These are phyloP conservation scores for Scutellaria galericulata DNA, from an alignment of 257 asterid species.

Conservation along the genomic window DNA sequence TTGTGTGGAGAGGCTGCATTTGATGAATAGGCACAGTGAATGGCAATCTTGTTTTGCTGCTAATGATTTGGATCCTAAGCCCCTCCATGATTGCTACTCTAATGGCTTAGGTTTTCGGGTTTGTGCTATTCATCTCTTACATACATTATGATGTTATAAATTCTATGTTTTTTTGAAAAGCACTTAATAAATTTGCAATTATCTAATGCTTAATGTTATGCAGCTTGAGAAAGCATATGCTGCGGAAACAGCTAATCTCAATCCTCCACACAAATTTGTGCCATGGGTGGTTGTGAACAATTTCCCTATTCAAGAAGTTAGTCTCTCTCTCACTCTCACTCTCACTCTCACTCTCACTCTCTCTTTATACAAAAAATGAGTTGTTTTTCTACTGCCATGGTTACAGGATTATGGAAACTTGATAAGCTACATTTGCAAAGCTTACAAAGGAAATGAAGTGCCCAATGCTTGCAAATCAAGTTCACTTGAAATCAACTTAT, in stretches of 20 bases:
- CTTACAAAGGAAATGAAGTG: conserved; percentile 58
- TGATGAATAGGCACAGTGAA: conserved; percentile 58
- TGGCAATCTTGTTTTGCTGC: conserved; percentile 76
- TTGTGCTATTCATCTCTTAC: background rate
- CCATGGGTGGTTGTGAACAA: conserved; percentile 91
- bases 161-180: no score
- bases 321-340: conserved; percentile 33
- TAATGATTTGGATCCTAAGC: conserved; percentile 50
- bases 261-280: conserved; percentile 79
- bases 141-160: no score
- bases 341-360: conserved; percentile 14
- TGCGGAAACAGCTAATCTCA: conserved; percentile 66
- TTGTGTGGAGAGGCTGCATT: conserved; percentile 69
- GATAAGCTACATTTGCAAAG: conserved; percentile 63
- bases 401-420: conserved; percentile 75
- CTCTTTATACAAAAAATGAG: background rate
- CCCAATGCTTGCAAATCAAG: conserved; percentile 63
- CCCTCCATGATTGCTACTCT: conserved; percentile 62
- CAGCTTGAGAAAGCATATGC: conserved; percentile 80
- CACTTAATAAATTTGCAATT: no score
- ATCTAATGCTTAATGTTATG: conserved; percentile 12
- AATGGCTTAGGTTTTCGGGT: conserved; percentile 71
- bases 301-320: conserved; percentile 72
- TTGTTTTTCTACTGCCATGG: background rate
- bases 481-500: conserved; percentile 36